Evolutionary conservation across 2,329 filamentous ascomycete species (phyloP), one percentile per base, ranked within the genome.

Genomic region (Botrytis paeoniae): DNA sequence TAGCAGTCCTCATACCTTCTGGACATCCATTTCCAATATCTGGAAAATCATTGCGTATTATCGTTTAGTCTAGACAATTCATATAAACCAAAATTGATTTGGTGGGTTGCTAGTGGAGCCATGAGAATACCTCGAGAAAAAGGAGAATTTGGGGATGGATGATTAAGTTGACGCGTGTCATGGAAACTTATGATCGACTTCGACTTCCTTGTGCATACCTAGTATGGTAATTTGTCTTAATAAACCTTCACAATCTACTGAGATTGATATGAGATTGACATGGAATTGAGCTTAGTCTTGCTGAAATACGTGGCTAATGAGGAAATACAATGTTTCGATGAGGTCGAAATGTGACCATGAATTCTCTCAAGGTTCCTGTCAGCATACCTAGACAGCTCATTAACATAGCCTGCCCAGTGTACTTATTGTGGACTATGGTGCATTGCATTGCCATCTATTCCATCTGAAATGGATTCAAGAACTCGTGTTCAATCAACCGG

Each of bases 111-210:
- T 35, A 35, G 43, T 51, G 18, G 43, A 54, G 25, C 37, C 22
- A 20, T 14, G 8, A 20, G 32, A n/a, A 22, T 48, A 54, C n/a
- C 45, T 64, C 12, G 18, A n/a, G 20, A 32, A 41, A 64, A 71
- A 35, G 61, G 45, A 57, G 43, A 32, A 39, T 37, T 54, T n/a
- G n/a, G 29, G 9, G 35, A 22, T 62, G 39, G 43, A 51, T 62
- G 22, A 62, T 71, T 43, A 32, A 71, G 35, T 20, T 57, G 60
- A 71, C 60, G 45, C 60, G 37, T 57, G n/a, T 66, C 61, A 32
- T 43, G n/a, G 37, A 35, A 41, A 35, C 37, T 66, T 41, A 29
- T 10, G 16, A 43, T 35, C 20, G 60, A 35, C 51, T 57, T 29
- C 14, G n/a, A 62, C 16, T 71, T 64, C 43, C 32, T 18, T 66